Base-by-base conservation (phyloP, 169 alveolate genomes). In the Eimeria maxima region DNA sequence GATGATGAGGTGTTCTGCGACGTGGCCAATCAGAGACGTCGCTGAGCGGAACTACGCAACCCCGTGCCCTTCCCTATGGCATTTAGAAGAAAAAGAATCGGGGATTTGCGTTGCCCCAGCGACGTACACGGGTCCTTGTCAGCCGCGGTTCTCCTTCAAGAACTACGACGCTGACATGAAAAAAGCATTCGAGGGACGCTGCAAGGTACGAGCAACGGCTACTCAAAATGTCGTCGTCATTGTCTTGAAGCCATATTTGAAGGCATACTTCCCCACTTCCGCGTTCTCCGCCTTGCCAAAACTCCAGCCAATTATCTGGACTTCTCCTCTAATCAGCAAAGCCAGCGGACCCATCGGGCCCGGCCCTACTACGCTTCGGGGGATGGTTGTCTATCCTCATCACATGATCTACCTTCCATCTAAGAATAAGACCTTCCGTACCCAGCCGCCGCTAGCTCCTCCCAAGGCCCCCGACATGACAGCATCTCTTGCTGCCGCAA, bases 61-160 rank as follows among this genome's bases (percentile, higher is more conserved):
- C n/a, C 80, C 88, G 3, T 93, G 96, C 78, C 96, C 96, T 27
- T 55, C 94, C 7, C 80, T 74, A 11, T 93, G 96, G 96, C 78
- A 22, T n/a, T 47, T 93, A n/a, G 94, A 93, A 38, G 47, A 94
- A 11, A 60, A 81, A 44, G 96, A 84, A 24, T 44, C 94, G 24
- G 89, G 81, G 18, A 67, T 93, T 22, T 93, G 96, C 67, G 76
- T 29, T 4, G 96, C 96, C 24, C 96, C 96, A 10, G 50, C 57
- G 45, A 83, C 87, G 18, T 93, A 93, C 94, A 55, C 10, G 2
- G 96, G 96, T 14, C 93, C 83, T 24, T 93, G 96, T 45, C 94
- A 93, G 74, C 63, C 94, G 22, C 93, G 96, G 27, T 29, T 65
- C 42, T 67, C 67, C 67, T 93, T 93, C 89, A 27, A n/a, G 42